Conservation (phyloP, 148 eudicot genomes). For the Nepenthes gracilis region DNA sequence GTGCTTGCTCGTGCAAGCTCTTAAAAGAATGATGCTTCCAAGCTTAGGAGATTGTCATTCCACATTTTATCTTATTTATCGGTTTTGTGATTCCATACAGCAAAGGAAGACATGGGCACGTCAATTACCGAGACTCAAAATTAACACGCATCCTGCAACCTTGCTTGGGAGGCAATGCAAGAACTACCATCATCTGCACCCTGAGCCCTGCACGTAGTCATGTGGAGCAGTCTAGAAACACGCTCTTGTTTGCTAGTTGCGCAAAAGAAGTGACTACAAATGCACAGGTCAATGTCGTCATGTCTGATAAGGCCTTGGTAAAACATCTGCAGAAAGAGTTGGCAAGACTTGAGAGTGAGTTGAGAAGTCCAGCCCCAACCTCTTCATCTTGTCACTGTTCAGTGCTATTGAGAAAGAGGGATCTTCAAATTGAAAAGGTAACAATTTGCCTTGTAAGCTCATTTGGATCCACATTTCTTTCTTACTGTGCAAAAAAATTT, state of each 20-base stretch:
- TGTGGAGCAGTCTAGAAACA: constrained; percentile 96
- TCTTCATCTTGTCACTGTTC: constrained; percentile 58
- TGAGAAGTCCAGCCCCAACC: constrained; percentile 63
- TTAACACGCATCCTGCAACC: constrained; percentile 90
- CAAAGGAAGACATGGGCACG: constrained; percentile 88
- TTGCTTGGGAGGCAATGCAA: constrained; percentile 93
- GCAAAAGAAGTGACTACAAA: constrained; percentile 92
- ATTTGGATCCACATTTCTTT: neutral
- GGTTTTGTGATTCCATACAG: constrained; percentile 28
- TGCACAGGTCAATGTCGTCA: constrained; percentile 92
- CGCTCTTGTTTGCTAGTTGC: constrained; percentile 85
- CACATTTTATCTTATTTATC: neutral
- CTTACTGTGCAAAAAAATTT: neutral
- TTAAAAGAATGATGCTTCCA: too few relatives aligned
- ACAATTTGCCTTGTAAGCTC: neutral
- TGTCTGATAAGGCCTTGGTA: constrained; percentile 97
- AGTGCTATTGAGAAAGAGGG: constrained; percentile 62
- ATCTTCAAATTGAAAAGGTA: constrained; percentile 85
- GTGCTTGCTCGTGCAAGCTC: too few relatives aligned
- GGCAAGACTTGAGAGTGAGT: constrained; percentile 80
- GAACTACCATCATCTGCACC: constrained; percentile 92
- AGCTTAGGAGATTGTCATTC: neutral
- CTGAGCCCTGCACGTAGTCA: constrained; percentile 91
- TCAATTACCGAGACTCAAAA: constrained; percentile 88
- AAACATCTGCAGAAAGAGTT: constrained; percentile 88